A percentile compares a stretch with the other conserved stretches of the same genome.
Evolutionary conservation across 2,329 filamentous ascomycete genomes (phyloP).

Genomic region (Helminthosporium solani): DNA sequence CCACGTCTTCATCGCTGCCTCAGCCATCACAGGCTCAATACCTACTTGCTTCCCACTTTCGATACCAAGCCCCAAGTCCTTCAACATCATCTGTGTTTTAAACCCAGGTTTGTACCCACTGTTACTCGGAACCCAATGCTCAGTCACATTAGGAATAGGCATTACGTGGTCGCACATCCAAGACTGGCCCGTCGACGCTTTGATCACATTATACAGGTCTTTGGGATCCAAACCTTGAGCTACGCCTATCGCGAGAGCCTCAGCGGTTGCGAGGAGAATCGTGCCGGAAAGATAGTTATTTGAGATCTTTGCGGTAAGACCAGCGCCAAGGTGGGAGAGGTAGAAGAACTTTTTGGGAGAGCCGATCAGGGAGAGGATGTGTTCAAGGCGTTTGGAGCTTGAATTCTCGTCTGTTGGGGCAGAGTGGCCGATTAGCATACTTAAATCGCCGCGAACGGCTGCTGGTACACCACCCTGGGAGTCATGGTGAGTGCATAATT

Average conservation of each 20-base stretch:
- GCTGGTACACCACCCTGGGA: slow-evolving; percentile 33
- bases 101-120: slow-evolving; percentile 36
- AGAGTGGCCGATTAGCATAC: slow-evolving; percentile 30
- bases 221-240: slow-evolving; percentile 32
- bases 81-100: slow-evolving; percentile 40
- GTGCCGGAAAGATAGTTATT: slow-evolving; percentile 38
- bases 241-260: slow-evolving; percentile 36
- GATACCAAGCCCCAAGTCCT: slow-evolving; percentile 34
- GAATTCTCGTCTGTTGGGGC: slow-evolving; percentile 11
- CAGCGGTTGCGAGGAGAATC: slow-evolving; percentile 33
- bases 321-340: slow-evolving; percentile 27
- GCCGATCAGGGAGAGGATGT: slow-evolving; percentile 23
- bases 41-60: slow-evolving; percentile 29
- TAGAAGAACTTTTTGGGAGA: slow-evolving; percentile 33
- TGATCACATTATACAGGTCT: slow-evolving; percentile 29
- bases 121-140: slow-evolving; percentile 36
- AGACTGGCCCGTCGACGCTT: slow-evolving; percentile 31
- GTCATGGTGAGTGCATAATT: not conserved
- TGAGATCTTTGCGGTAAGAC: slow-evolving; percentile 36
- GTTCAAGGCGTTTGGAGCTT: slow-evolving; percentile 14
- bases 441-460: slow-evolving; percentile 27
- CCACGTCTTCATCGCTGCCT: slow-evolving; percentile 31
- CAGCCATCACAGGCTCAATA: slow-evolving; percentile 27
- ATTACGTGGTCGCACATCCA: slow-evolving; percentile 40
- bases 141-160: slow-evolving; percentile 34